Evolutionary conservation across 306 rosid species (phyloP), one percentile per base, ranked within the genome.

Genomic region (Pyrus betulifolia): DNA sequence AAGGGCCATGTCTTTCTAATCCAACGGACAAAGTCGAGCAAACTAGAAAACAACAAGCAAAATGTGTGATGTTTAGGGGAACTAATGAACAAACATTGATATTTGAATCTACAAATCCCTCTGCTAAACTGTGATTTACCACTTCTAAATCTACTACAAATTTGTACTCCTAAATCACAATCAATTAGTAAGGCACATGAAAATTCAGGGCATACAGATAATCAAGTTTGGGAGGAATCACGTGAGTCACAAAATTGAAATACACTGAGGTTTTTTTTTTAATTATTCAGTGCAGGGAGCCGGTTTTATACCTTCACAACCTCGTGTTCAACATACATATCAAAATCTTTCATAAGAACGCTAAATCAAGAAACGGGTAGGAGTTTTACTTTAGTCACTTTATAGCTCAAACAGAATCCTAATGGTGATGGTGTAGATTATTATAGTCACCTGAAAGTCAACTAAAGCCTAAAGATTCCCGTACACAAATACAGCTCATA

Each of bases 21-120:
- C 97, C 81, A 95, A 86, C 31, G 97, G 97, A 86, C 92, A 95
- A 52, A 92, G 93, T 27, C 98, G 90, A 69, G 98, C 97, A 78
- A 95, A 95, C 97, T 92, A 93, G 84, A 85, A 74, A 84, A 59
- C 27, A 74, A 76, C 17, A 74, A 46, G 67, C 10, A 4, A 35
- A 71, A 45, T 35, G 59, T 31, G 75, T 42, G 23, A 55, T 55
- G 23, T 55, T 19, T 60, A 31, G 59, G 33, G 27, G 13, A 76
- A 55, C 23, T 15, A 55, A 80, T 17, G 12, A 21, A 19, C 60
- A 19, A 46, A 5, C 22, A 6, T 22, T 18, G 65, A n/a, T 49
- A 2, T n/a, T 13, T 40, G 8, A 3, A 74, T 14, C 25, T 11
- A 74, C 30, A 25, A 61, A 61, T 46, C 13, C 42, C 76, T 25